Evolutionary conservation across 805 yeast species (phyloP), one percentile per base, ranked within the genome.

Genomic region (Lipomyces lipofer): DNA sequence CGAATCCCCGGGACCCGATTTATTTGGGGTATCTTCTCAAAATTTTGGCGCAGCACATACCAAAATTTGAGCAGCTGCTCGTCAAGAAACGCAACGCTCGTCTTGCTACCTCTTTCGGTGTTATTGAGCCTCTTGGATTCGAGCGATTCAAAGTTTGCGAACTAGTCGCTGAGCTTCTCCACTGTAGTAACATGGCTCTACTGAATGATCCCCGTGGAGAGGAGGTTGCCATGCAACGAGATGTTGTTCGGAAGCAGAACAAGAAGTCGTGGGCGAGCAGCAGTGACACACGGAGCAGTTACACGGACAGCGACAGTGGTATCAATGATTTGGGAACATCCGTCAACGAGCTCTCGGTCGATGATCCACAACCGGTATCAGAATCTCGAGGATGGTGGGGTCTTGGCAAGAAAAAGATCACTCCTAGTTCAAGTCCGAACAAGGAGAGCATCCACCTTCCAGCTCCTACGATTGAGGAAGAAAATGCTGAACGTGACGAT

Each of bases 131-230:
- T 1, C 73, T 94, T 21, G 99, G 99, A 0, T 88, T 92, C 69
- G 95, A 91, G 64, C 78, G 91, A 60, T 91, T 94, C 72, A 88
- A 90, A 66, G 80, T 94, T 22, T 84, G 96, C 57, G 99, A 94
- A 71, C 74, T 94, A 49, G 82, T 94, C 46, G 99, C 99, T 0
- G 99, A 94, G 66, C 76, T 94, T 38, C 76, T 94, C 52, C 99
- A 94, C 71, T 94, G 99, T 67, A 89, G 97, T n/a, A 94, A 94
- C 71, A 94, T 94, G 98, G 88, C 86, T 0, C 76, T 90, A 17
- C 78, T 94, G 62, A 94, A 92, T 68, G 89, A 91, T 43, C 81
- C 79, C 38, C 78, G 77, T 49, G 89, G 91, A 51, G 84, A 88
- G 69, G 75, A 76, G 28, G 78, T 88, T 42, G 83, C 89, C 22